phyloP scores from a whole-genome alignment of 371 early-diverging fungal species.

The Apophysomyces ossiformis region DNA sequence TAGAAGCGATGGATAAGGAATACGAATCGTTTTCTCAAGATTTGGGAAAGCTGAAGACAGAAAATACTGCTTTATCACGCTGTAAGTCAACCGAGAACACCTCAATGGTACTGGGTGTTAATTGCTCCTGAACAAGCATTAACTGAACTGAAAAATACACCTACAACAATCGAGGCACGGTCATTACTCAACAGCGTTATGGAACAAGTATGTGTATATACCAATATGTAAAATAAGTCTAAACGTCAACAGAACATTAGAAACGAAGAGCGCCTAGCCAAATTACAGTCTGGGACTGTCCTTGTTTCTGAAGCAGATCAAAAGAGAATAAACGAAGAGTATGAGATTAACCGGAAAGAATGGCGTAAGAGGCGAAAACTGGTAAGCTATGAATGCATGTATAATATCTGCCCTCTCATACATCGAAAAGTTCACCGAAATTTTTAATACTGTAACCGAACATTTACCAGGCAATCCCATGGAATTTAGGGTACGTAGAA shows the following conservation, averaged over 20 bases:
- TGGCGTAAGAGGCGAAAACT: conserved; percentile 24
- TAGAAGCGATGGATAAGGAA: not conserved
- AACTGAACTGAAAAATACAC: conserved; percentile 12
- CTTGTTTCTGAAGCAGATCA: conserved; percentile 12
- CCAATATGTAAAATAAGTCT: not conserved
- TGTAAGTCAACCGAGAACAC: not conserved
- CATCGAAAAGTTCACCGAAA: conserved; percentile 16
- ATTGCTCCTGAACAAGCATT: not conserved
- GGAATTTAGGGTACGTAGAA: conserved; percentile 13
- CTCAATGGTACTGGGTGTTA: not conserved
- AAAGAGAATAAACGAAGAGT: conserved; percentile 11
- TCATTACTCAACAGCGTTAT: not conserved
- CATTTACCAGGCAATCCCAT: conserved; percentile 15
- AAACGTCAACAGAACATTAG: not conserved
- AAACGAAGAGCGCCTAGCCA: conserved; percentile 13
- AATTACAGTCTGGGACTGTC: conserved; percentile 8
- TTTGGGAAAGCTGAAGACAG: not conserved
- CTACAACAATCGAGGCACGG: conserved; percentile 11
- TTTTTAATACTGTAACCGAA: conserved; percentile 21
- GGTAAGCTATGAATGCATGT: conserved; percentile 2
- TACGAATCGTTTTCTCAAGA: not conserved
- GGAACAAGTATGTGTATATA: conserved; percentile 9
- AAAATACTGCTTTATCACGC: not conserved
- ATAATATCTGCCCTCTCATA: not conserved
- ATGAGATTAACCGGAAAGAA: conserved; percentile 11